Evolutionary conservation across 1,284 basidiomycete genomes (phyloP), one percentile per base, ranked within the genome.

Genomic region (Golubevia pallescens): DNA sequence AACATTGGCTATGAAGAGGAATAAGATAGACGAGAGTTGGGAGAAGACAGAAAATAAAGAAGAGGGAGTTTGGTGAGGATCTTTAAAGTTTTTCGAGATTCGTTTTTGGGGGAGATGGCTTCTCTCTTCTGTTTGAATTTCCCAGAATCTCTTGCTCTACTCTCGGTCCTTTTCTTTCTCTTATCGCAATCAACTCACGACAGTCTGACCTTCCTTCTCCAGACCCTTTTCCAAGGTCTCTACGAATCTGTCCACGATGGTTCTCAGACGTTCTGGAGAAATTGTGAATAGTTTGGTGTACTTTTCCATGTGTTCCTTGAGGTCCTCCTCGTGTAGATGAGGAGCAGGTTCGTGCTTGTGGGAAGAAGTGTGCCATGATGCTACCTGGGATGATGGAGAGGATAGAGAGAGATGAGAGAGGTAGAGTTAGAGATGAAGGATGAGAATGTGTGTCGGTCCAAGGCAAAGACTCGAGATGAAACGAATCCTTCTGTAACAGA

Each of bases 181-280:
- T n/a, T n/a, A n/a, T n/a, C n/a, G n/a, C n/a, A n/a, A n/a, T 8
- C 38, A 14, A 91, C 94, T 84, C 85, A 96, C 94, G 84, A 99
- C 95, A 60, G 93, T 89, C 88, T 98, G 93, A 16, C 90, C 90
- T 38, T 89, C 88, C 87, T 96, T 92, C 75, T 92, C 88, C 61
- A 99, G 88, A 20, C 96, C 96, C 20, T 90, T 87, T 80, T 97
- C 94, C 23, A 99, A 89, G 0, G 93, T 91, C 65, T 96, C 94
- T 85, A 95, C 92, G 88, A 99, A 97, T 1, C 94, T 92, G 80
- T 97, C 92, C 28, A 95, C 94, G 85, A 99, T 98, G 66, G 74
- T 75, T 34, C 74, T 71, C 34, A 86, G 75, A 57, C 73, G 65
- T 51, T 84, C 77, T n/a, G 73, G 72, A 3, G 77, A 74, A 56